phyloP scores from a whole-genome alignment of 2,329 filamentous ascomycete species.

The Aspergillus bombycis region DNA sequence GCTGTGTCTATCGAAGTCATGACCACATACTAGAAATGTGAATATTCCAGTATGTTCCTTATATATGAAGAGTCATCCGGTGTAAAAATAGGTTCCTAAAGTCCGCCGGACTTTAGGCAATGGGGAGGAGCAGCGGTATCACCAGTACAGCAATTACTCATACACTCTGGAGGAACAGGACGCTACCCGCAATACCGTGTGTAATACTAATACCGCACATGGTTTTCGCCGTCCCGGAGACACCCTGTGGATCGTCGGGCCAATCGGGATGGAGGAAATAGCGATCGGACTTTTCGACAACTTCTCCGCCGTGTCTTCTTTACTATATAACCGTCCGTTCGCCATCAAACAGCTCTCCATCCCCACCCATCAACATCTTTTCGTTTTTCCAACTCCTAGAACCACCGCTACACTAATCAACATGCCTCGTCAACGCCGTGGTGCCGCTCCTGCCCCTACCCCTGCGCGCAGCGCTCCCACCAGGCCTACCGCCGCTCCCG shows the following conservation, averaged over 20 bases:
- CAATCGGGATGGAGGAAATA: constrained; percentile 1
- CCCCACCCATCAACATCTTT: constrained; percentile 20
- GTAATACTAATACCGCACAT: not conserved
- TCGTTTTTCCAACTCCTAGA: constrained; percentile 29
- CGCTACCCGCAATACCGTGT: not conserved
- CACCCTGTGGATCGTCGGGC: not conserved
- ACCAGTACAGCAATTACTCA: not conserved
- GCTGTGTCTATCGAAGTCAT: not conserved
- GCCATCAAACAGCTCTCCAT: constrained; percentile 6
- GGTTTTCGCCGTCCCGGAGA: not conserved
- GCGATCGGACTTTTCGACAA: not conserved
- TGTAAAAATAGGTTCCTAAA: not conserved
- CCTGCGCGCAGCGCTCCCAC: constrained; percentile 61
- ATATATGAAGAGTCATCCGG: not conserved
- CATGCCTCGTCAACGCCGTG: constrained; percentile 80
- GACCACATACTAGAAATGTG: not conserved
- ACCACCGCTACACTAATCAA: constrained; percentile 20
- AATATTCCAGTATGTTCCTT: not conserved
- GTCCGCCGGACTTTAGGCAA: not conserved
- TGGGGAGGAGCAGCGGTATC: not conserved
- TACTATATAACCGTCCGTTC: constrained; percentile 1
- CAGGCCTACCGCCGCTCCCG: constrained; percentile 66
- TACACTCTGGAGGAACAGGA: not conserved
- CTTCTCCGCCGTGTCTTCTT: not conserved
- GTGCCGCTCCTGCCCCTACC: constrained; percentile 56